These are phyloP conservation scores for Pseudocercospora macadamiae DNA, from an alignment of 2,329 filamentous ascomycete genomes.

Conservation along the genomic window DNA sequence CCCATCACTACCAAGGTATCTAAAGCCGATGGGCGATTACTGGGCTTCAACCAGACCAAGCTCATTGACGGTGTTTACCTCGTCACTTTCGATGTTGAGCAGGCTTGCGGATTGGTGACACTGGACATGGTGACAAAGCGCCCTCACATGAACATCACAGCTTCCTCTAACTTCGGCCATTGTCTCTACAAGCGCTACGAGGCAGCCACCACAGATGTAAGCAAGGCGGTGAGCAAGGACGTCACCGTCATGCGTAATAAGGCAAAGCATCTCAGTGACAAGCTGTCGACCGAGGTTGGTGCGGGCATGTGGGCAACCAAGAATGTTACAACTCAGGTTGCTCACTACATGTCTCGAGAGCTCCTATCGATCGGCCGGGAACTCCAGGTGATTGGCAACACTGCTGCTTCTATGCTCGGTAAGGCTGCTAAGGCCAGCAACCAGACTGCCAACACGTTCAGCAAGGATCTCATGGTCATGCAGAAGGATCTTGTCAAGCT, in stretches of 20 bases:
- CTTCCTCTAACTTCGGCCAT: constrained; percentile 30
- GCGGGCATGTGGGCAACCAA: constrained; percentile 33
- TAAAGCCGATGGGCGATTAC: constrained; percentile 11
- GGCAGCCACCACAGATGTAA: constrained; percentile 32
- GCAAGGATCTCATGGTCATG: constrained; percentile 23
- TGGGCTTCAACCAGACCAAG: constrained; percentile 30
- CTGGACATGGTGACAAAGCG: constrained; percentile 29
- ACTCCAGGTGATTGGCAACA: constrained; percentile 30
- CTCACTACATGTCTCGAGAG: constrained; percentile 29
- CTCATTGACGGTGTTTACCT: constrained; percentile 36
- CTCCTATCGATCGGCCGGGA: constrained; percentile 24
- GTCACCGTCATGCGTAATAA: constrained; percentile 29
- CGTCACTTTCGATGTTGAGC: constrained; percentile 28
- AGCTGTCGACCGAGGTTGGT: constrained; percentile 27
- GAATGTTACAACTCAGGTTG: constrained; percentile 34
- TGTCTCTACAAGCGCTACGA: constrained; percentile 25
- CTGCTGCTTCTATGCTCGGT: constrained; percentile 24
- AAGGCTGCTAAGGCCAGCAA: constrained; percentile 22
- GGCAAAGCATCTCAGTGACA: constrained; percentile 26
- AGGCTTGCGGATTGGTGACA: constrained; percentile 32
- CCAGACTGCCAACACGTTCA: constrained; percentile 17
- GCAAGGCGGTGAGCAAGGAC: constrained; percentile 34
- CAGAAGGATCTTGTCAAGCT: constrained; percentile 24
- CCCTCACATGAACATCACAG: constrained; percentile 26
- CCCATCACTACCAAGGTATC: constrained; percentile 9